A percentile compares a stretch with the other conserved stretches of the same genome.
phyloP scores from a whole-genome alignment of 2,329 filamentous ascomycete genomes.

The Stenocarpella maydis region DNA sequence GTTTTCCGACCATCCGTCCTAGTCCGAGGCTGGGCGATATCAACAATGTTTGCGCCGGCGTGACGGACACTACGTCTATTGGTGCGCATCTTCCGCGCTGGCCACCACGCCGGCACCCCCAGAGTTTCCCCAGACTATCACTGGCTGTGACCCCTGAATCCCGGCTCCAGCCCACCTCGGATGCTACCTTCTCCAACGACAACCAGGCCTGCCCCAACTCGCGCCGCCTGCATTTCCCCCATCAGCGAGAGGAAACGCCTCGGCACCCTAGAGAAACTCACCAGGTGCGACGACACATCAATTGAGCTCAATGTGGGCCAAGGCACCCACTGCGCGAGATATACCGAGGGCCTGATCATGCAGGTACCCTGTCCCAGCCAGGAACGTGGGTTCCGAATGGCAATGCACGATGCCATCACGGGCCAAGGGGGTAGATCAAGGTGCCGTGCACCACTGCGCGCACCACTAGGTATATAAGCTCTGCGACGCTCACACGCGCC shows the following conservation, averaged over 20 bases:
- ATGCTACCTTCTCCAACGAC: conserved; percentile 30
- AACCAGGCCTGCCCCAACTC: background rate
- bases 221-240: conserved; percentile 17
- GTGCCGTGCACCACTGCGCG: background rate
- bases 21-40: conserved; percentile 13
- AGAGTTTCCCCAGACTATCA: conserved; percentile 32
- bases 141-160: conserved; percentile 25
- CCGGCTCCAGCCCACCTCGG: conserved; percentile 16
- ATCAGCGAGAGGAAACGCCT: conserved; percentile 10
- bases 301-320: background rate
- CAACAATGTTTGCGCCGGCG: conserved; percentile 1
- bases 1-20: conserved; percentile 33
- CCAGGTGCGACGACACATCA: background rate
- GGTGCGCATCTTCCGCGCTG: conserved; percentile 32
- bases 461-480: conserved; percentile 1
- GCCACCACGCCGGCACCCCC: conserved; percentile 17
- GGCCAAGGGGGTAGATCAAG: background rate
- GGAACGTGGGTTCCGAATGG: conserved; percentile 5
- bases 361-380: background rate
- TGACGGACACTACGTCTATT: conserved; percentile 26
- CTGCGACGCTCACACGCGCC: background rate
- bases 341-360: conserved; percentile 28
- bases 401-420: conserved; percentile 26
- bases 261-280: background rate
- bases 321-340: conserved; percentile 14